These are phyloP conservation scores for Oxyria digyna DNA, from an alignment of 148 eudicot species.

Conservation along the genomic window DNA sequence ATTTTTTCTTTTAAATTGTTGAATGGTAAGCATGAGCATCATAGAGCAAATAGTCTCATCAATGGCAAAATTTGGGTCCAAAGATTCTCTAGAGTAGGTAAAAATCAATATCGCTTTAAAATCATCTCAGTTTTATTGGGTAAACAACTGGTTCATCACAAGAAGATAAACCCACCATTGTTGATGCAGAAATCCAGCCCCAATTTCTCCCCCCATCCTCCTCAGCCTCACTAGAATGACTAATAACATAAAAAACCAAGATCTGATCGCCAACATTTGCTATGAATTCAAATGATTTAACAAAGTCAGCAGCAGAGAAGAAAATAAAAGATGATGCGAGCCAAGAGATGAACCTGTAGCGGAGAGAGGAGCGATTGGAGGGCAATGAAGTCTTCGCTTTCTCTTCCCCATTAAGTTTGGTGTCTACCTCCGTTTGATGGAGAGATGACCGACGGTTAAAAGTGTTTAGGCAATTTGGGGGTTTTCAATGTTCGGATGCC, in stretches of 20 bases:
- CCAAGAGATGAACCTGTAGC: neutral
- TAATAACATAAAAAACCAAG: neutral
- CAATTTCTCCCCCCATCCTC: neutral
- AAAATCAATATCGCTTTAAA: neutral
- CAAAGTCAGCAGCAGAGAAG: neutral
- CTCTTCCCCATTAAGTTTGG: slow-evolving; percentile 5
- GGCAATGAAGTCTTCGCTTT: slow-evolving; percentile 5
- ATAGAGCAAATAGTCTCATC: neutral
- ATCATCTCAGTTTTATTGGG: neutral
- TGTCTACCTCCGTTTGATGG: neutral
- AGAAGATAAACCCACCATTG: neutral
- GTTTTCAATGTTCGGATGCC: neutral
- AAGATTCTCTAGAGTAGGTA: neutral
- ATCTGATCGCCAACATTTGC: neutral
- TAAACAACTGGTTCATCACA: neutral
- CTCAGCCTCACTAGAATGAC: neutral
- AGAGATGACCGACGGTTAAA: neutral
- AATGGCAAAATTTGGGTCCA: neutral
- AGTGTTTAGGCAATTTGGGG: neutral
- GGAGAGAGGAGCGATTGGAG: slow-evolving; percentile 7
- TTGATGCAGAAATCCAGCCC: neutral
- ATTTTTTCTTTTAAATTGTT: neutral
- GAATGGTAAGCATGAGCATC: neutral
- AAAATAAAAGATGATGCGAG: neutral
- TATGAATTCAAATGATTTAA: neutral